These are phyloP conservation scores for Nicotiana benthamiana DNA, from an alignment of 257 asterid genomes.

Conservation along the genomic window DNA sequence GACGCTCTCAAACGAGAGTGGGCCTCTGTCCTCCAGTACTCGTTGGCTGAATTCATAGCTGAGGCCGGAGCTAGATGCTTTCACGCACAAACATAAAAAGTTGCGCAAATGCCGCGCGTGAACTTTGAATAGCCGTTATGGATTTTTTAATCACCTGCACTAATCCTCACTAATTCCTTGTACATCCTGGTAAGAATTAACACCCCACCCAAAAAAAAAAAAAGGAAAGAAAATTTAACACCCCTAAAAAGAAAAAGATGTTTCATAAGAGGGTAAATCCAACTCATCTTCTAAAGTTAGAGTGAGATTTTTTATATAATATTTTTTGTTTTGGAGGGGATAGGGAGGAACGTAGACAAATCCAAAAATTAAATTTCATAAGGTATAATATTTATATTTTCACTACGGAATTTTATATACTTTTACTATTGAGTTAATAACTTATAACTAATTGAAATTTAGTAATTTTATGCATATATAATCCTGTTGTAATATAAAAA, in stretches of 20 bases:
- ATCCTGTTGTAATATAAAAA: too few species aligned
- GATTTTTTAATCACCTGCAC: background rate
- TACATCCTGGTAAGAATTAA: background rate
- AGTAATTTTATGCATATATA: too few species aligned
- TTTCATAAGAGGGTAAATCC: background rate
- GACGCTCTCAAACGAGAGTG: background rate
- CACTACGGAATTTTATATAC: background rate
- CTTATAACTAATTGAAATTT: too few species aligned
- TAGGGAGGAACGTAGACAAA: background rate
- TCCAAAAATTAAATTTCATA: background rate
- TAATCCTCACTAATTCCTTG: background rate
- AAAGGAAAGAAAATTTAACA: too few species aligned
- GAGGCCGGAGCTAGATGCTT: background rate
- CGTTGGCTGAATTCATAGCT: background rate
- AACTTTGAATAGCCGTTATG: background rate
- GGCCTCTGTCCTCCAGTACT: background rate
- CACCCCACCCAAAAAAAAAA: too few species aligned
- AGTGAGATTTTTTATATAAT: background rate
- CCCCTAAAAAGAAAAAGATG: too few species aligned
- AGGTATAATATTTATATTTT: background rate
- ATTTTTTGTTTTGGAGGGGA: too few species aligned
- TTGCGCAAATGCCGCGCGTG: slow-evolving; percentile 18
- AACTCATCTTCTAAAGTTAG: background rate
- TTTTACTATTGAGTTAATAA: too few species aligned
- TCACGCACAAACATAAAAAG: slow-evolving; percentile 15